A percentile compares a stretch with the other conserved stretches of the same genome.
These are phyloP conservation scores for Pachysandra terminalis DNA, from an alignment of 164 flowering plant genomes.

Conservation along the genomic window DNA sequence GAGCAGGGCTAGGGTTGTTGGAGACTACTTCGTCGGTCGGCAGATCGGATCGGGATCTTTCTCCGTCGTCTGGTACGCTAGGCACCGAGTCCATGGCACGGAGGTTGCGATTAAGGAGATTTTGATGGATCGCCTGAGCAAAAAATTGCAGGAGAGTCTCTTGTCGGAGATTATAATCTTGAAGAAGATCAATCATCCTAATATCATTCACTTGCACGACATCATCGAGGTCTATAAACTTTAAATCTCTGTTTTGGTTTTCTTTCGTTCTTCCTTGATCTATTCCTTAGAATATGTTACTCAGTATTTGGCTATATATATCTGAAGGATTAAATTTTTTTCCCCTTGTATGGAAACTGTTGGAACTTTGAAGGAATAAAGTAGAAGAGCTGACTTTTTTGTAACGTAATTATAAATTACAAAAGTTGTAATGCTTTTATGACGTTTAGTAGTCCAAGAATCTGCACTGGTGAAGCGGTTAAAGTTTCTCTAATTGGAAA, in stretches of 20 bases:
- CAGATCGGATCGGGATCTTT: slow-evolving; percentile 94
- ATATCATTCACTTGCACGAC: slow-evolving; percentile 79
- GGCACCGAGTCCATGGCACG: slow-evolving; percentile 76
- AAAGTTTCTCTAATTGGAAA: neutral
- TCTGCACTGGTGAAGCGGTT: neutral
- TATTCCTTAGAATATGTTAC: neutral
- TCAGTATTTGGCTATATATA: neutral
- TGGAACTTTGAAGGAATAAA: neutral
- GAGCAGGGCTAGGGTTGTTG: slow-evolving; percentile 56
- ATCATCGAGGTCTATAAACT: slow-evolving; percentile 65
- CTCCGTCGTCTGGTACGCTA: slow-evolving; percentile 90
- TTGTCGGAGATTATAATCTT: slow-evolving; percentile 77
- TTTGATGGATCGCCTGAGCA: slow-evolving; percentile 50
- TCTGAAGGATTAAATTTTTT: neutral
- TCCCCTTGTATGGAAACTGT: neutral
- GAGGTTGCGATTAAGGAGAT: slow-evolving; percentile 98
- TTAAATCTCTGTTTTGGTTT: neutral
- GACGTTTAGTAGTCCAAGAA: neutral
- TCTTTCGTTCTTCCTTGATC: neutral
- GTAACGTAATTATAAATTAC: neutral
- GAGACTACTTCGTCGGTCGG: slow-evolving; percentile 70
- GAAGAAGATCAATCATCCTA: slow-evolving; percentile 75
- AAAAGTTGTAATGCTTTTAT: no score
- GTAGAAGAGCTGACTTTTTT: neutral
- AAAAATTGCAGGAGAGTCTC: slow-evolving; percentile 84